phyloP scores from a whole-genome alignment of 2,329 filamentous ascomycete species.

The Chaetomium globosum region DNA sequence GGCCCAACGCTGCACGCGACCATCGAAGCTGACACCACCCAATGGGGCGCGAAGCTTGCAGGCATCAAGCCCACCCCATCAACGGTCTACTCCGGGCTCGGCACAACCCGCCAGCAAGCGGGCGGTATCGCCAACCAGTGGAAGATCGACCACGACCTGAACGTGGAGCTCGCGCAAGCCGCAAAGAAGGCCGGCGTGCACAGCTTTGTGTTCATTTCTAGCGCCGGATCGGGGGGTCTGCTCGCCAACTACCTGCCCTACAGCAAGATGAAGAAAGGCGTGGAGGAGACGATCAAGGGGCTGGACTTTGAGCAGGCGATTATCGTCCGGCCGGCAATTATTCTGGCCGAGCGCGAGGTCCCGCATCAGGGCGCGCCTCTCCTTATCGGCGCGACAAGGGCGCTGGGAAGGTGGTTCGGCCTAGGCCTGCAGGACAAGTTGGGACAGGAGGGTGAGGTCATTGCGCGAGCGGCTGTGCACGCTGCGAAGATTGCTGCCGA shows the following conservation, averaged over 20 bases:
- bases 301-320: constrained; percentile 77
- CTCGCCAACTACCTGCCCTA: constrained; percentile 51
- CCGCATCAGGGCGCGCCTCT: constrained; percentile 61
- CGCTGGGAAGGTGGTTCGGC: constrained; percentile 56
- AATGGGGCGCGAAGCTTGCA: constrained; percentile 67
- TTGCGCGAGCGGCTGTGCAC: constrained; percentile 67
- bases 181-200: constrained; percentile 72
- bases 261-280: constrained; percentile 79
- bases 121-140: constrained; percentile 79
- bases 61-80: constrained; percentile 58
- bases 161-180: constrained; percentile 73
- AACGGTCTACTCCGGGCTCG: constrained; percentile 76
- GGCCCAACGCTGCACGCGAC: constrained; percentile 67
- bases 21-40: constrained; percentile 65
- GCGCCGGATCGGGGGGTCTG: constrained; percentile 51
- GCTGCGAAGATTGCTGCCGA: constrained; percentile 61
- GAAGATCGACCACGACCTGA: constrained; percentile 86
- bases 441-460: constrained; percentile 73
- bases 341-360: constrained; percentile 70
- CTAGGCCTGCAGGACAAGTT: constrained; percentile 63
- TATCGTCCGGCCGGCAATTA: constrained; percentile 72
- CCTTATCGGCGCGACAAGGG: constrained; percentile 57
- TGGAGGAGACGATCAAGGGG: constrained; percentile 74
- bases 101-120: constrained; percentile 74
- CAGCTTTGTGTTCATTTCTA: constrained; percentile 77